Evolutionary conservation across 345 rosid genomes (phyloP).

Genomic region (Gossypium bickii): DNA sequence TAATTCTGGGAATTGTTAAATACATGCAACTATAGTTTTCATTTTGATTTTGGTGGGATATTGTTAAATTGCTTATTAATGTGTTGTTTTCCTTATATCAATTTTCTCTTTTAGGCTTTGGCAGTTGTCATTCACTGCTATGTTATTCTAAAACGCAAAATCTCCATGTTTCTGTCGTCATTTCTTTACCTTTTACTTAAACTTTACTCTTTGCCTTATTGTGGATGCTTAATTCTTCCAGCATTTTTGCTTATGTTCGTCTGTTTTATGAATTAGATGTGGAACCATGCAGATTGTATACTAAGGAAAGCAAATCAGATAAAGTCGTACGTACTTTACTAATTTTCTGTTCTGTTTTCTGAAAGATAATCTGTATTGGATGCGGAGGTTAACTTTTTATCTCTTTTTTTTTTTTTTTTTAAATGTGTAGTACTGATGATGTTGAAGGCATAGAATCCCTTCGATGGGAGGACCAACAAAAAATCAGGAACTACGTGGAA

Average conservation of each 20-base stretch:
- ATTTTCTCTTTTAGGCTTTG: not conserved
- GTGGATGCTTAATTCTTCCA: not conserved
- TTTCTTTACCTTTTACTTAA: not conserved
- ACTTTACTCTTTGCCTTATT: not conserved
- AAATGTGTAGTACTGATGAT: constrained; percentile 61
- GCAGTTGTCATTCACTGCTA: not conserved
- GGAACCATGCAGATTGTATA: constrained; percentile 81
- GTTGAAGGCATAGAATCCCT: constrained; percentile 84
- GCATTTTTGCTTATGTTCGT: not conserved
- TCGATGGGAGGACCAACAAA: constrained; percentile 97
- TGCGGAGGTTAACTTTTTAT: constrained; percentile 1
- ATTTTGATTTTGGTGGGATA: not conserved
- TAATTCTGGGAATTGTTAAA: not conserved
- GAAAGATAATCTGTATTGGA: not conserved
- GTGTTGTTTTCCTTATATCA: not conserved
- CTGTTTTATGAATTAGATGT: constrained; percentile 49
- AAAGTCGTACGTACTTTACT: constrained; percentile 51
- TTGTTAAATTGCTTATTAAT: not conserved
- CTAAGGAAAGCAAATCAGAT: constrained; percentile 74
- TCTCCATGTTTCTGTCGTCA: not conserved
- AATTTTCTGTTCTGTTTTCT: constrained; percentile 1
- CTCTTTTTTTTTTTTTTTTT: not conserved
- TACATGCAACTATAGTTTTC: not conserved
- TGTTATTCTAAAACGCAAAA: not conserved
- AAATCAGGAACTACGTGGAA: constrained; percentile 61